phyloP scores from a whole-genome alignment of 306 rosid genomes.

The Quercus gilva region DNA sequence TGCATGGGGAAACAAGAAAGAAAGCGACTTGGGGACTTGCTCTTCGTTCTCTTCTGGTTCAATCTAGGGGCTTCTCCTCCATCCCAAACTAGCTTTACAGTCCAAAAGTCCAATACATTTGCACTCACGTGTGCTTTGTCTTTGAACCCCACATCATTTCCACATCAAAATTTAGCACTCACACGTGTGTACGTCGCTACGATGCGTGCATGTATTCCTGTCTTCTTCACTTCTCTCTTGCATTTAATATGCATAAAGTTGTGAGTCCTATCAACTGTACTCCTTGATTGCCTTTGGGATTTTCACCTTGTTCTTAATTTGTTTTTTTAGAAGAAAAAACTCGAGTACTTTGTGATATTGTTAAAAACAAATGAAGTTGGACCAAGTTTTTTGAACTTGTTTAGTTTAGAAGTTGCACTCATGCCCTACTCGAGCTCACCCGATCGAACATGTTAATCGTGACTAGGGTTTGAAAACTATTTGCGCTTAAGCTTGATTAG shows the following conservation, averaged over 20 bases:
- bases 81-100: constrained; percentile 2
- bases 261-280: constrained; percentile 2
- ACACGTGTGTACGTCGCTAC: constrained; percentile 42
- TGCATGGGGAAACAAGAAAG: constrained; percentile 30
- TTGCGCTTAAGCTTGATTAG: no score
- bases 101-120: constrained; percentile 25
- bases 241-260: constrained; percentile 11
- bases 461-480: no score
- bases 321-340: neutral
- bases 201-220: constrained; percentile 1
- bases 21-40: constrained; percentile 29
- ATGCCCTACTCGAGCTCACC: no score
- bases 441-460: no score
- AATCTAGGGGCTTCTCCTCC: constrained; percentile 24
- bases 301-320: neutral
- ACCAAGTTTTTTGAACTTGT: no score
- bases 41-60: constrained; percentile 4
- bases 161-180: constrained; percentile 33
- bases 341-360: no score
- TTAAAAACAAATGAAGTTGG: no score
- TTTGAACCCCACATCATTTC: constrained; percentile 45
- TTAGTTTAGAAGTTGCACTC: no score
- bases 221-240: constrained; percentile 2
- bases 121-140: constrained; percentile 54
- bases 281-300: neutral